Base-by-base conservation (phyloP, 352 stramenopile species). In the Globisporangium acanthophoron region DNA sequence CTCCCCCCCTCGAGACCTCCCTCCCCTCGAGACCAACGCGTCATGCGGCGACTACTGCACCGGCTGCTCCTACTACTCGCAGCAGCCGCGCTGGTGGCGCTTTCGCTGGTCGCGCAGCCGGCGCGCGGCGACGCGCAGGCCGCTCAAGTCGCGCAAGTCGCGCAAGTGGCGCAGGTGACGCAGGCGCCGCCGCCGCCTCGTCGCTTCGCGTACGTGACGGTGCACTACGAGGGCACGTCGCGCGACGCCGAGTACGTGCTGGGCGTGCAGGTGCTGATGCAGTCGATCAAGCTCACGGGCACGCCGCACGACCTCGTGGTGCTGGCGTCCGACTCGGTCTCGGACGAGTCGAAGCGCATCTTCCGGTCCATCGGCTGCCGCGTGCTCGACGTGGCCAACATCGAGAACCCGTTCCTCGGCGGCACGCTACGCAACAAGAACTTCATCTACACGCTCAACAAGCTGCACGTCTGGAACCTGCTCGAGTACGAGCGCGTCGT, bases 371-470 rank as follows among this genome's bases (percentile, higher is more conserved):
- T 94, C 58, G 85, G 87, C 49, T 94, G 85, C 61, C 78, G 83
- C 55, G 80, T 96, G 20, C 58, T 92, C 40, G 85, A 94, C 62
- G 86, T 96, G 33, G 81, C 69, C 35, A 94, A 96, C 65, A 94
- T 96, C 48, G 71, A 91, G 48, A 96, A 96, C 58, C 87, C 87
- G 43, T 96, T 91, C 51, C 55, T 90, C 0, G 77, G 81, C 24
- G 70, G 81, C 27, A 92, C 82, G 44, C 69, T 92, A 3, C 65
- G 59, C 51, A 96, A 96, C 76, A 90, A 92, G 64, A 79, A 83
- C 67, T 96, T 96, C 58, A 92, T 94, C 70, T 94, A 87, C 78
- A 96, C 85, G 56, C 73, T 96, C 57, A 96, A 96, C 73, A 95
- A 95, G 63, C 73, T 95, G 39, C 85, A 92, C 65, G 85, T 96